phyloP scores from a whole-genome alignment of 2,329 filamentous ascomycete species.

The Shiraia sp. region DNA sequence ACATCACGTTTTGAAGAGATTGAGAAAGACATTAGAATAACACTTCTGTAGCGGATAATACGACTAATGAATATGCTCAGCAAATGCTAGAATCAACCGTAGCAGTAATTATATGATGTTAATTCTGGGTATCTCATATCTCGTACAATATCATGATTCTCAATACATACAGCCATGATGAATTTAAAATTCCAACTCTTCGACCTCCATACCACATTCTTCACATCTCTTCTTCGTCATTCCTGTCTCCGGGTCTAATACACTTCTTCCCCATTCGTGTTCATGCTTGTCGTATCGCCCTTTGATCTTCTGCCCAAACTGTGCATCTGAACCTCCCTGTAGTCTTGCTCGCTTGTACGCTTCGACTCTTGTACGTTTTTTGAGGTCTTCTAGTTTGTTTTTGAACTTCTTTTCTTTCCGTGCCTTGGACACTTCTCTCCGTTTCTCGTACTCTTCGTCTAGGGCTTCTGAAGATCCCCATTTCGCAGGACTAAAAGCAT shows the following conservation, averaged over 20 bases:
- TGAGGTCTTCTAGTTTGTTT: constrained; percentile 83
- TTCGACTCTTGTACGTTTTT: constrained; percentile 90
- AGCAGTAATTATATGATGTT: no score
- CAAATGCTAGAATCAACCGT: no score
- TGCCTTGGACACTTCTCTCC: constrained; percentile 78
- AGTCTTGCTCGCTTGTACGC: constrained; percentile 68
- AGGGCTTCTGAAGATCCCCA: constrained; percentile 87
- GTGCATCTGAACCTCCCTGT: constrained; percentile 47
- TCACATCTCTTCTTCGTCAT: constrained; percentile 76
- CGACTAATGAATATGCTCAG: no score
- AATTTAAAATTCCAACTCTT: constrained; percentile 63
- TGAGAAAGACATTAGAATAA: no score
- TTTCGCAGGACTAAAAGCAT: constrained; percentile 79
- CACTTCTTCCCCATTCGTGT: constrained; percentile 76
- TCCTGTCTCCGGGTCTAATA: constrained; percentile 66
- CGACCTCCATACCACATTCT: constrained; percentile 69
- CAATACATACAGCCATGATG: neutral
- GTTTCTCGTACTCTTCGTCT: constrained; percentile 83
- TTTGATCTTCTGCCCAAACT: constrained; percentile 78
- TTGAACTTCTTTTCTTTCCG: constrained; percentile 92
- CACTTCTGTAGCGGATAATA: no score
- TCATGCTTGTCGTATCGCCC: constrained; percentile 71
- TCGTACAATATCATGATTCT: no score
- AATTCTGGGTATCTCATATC: no score
- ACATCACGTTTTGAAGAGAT: no score